These are phyloP conservation scores for Carex kokanica DNA, from an alignment of 176 grass and related monocot species.

Conservation along the genomic window DNA sequence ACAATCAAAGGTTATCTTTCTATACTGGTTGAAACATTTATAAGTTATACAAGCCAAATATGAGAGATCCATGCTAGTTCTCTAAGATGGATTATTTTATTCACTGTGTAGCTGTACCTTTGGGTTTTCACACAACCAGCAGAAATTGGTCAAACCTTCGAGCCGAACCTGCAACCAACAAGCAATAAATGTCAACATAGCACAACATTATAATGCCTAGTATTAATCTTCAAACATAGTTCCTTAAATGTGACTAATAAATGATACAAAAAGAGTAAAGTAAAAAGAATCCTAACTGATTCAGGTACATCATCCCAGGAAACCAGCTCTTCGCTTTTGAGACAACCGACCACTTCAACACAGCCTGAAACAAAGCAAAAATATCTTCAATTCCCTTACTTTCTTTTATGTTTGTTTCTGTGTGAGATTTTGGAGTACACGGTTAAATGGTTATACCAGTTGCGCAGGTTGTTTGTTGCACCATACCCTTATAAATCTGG, in stretches of 20 bases:
- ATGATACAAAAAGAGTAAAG: not conserved
- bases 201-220: not conserved
- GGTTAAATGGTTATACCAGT: not conserved
- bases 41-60: not conserved
- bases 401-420: not conserved
- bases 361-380: conserved; percentile 46
- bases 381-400: not conserved
- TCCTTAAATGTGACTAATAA: not conserved
- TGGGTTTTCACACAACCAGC: conserved; percentile 85
- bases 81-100: conserved; percentile 2
- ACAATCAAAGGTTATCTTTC: not conserved
- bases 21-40: not conserved
- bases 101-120: conserved; percentile 29
- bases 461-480: not conserved
- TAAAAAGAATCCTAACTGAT: conserved; percentile 39
- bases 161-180: conserved; percentile 61
- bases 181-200: not conserved
- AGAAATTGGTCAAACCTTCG: conserved; percentile 74
- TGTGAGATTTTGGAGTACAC: not conserved
- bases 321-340: conserved; percentile 61
- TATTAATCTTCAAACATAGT: not conserved
- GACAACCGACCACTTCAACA: conserved; percentile 78
- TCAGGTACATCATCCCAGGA: conserved; percentile 70
- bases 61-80: not conserved
- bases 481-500: not conserved